Base-by-base conservation (phyloP, 169 alveolate genomes). In the Toxoplasma gondii region DNA sequence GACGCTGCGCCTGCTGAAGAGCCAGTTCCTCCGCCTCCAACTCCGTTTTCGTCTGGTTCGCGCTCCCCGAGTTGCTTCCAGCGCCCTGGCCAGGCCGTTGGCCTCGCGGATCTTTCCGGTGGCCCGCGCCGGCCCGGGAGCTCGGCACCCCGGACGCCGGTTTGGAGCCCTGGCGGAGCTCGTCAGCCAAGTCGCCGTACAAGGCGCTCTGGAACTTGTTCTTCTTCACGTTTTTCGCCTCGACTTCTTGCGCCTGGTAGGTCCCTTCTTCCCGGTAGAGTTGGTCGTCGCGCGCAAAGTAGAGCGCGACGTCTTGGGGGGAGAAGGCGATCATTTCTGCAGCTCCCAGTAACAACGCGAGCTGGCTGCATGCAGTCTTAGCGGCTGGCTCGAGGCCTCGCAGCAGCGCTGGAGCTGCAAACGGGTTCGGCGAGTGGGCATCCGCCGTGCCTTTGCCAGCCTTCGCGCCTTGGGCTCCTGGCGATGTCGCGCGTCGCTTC, bases 141-240 rank as follows among this genome's bases (percentile, higher is more conserved):
- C 45, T 4, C 86, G 39, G 44, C 43, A 45, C 86, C 86, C 44
- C 39, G 45, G 49, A 27, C 86, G 39, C 86, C 86, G 82, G 43
- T 17, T 29, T 78, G 86, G 39, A 16, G 86, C 44, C 39, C 31
- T 4, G 86, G 86, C 45, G 39, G 19, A 38, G 39, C 49, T 36
- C 86, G 91, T 43, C 91, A 24, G 41, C 69, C n/a, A 39, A n/a
- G 39, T 86, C 91, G 41, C 91, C 91, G 74, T 86, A 86, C 69
- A 86, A n/a, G 9, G 69, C 91, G 41, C 78, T 86, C 31, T 39
- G 91, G 78, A 39, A 31, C 58, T 86, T 86, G 78, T 86, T 49
- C 10, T 31, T 41, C 78, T 86, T 86, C 69, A 86, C 91, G 45
- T 86, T 86, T 34, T 86, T 86, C 49, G 53, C 78, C 78, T 43